Percentiles rank a stretch among this genome's conserved stretches.
These are phyloP conservation scores for Metschnikowia peoriensis DNA, from an alignment of 805 yeast species.

Conservation along the genomic window DNA sequence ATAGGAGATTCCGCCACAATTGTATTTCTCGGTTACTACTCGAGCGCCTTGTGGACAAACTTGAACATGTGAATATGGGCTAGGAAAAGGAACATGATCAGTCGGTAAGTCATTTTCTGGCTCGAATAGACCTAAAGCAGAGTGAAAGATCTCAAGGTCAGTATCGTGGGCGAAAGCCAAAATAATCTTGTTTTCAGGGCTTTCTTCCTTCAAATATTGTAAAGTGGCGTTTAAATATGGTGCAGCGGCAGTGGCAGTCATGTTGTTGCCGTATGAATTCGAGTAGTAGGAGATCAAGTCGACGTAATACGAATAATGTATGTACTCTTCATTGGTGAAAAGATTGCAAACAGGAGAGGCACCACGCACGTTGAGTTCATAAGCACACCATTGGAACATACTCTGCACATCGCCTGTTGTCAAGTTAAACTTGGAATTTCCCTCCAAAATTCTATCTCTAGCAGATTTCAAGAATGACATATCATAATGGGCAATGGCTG, in stretches of 20 bases:
- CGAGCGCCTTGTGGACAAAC: conserved; percentile 42
- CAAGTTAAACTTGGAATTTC: conserved; percentile 53
- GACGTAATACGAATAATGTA: conserved; percentile 55
- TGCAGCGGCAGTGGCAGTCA: conserved; percentile 58
- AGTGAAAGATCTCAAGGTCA: conserved; percentile 55
- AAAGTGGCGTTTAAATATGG: conserved; percentile 50
- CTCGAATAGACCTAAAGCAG: conserved; percentile 60
- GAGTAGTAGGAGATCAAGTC: conserved; percentile 61
- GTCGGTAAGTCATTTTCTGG: conserved; percentile 22
- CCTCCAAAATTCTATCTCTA: conserved; percentile 50
- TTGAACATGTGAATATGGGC: conserved; percentile 42
- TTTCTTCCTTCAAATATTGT: conserved; percentile 41
- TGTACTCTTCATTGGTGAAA: conserved; percentile 65
- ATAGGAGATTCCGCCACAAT: conserved; percentile 27
- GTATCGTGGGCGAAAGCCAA: conserved; percentile 75
- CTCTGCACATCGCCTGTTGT: conserved; percentile 49
- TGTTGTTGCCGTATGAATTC: conserved; percentile 60
- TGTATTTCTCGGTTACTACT: conserved; percentile 34
- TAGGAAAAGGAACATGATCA: conserved; percentile 44
- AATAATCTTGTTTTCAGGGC: conserved; percentile 52
- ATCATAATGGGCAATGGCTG: conserved; percentile 27
- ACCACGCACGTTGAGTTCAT: conserved; percentile 69
- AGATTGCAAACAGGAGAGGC: conserved; percentile 62
- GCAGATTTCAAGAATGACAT: conserved; percentile 49
- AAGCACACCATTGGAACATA: conserved; percentile 66